These are phyloP conservation scores for Cystobasidium tubakii DNA, from an alignment of 768 basidiomycete genomes.

Conservation along the genomic window DNA sequence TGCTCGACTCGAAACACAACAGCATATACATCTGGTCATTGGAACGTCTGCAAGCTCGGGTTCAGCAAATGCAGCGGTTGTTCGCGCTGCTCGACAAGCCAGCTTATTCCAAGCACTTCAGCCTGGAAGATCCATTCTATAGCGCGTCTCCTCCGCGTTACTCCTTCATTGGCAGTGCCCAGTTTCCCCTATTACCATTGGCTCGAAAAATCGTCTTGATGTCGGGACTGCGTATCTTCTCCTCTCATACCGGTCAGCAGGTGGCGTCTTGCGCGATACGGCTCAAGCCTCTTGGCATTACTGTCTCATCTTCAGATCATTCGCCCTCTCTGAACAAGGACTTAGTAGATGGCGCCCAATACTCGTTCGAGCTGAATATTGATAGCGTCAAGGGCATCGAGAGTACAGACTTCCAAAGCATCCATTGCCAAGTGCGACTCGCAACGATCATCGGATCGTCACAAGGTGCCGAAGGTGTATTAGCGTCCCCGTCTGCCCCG, in stretches of 20 bases:
- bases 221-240: constrained; percentile 68
- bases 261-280: constrained; percentile 88
- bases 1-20: constrained; percentile 77
- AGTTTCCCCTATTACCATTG: constrained; percentile 74
- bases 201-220: constrained; percentile 53
- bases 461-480: constrained; percentile 62
- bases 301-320: constrained; percentile 49
- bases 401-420: constrained; percentile 75
- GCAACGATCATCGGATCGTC: constrained; percentile 76
- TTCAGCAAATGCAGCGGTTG: constrained; percentile 87
- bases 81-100: constrained; percentile 85
- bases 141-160: constrained; percentile 68
- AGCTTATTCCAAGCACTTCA: constrained; percentile 88
- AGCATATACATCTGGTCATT: constrained; percentile 89
- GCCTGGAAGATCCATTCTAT: constrained; percentile 86
- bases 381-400: constrained; percentile 84
- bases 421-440: constrained; percentile 81
- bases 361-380: constrained; percentile 75
- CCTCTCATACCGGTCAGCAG: constrained; percentile 87
- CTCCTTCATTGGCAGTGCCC: constrained; percentile 84
- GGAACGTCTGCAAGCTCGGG: constrained; percentile 76
- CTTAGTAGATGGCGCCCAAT: constrained; percentile 68
- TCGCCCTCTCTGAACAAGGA: constrained; percentile 39
- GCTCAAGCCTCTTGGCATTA: constrained; percentile 69
- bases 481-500: constrained; percentile 69